Conservation (phyloP, 2,329 filamentous ascomycete genomes). For the Venturia nashicola region DNA sequence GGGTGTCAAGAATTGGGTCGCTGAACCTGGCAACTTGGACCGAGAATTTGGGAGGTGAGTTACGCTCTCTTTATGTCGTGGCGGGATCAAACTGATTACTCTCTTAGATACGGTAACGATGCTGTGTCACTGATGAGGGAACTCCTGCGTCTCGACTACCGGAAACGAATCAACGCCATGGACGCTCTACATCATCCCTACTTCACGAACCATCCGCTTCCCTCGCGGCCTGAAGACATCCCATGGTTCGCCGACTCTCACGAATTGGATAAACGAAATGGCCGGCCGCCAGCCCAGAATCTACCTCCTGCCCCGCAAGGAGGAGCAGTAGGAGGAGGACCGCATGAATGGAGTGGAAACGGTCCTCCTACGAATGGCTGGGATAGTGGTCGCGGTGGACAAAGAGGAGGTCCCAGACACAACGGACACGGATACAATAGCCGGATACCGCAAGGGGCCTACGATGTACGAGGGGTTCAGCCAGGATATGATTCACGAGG, state of each 20-base stretch:
- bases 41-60: conserved; percentile 62
- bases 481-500: conserved; percentile 12
- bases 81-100: conserved; percentile 7
- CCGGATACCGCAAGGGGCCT: conserved; percentile 3
- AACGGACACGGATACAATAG: neutral
- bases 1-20: conserved; percentile 50
- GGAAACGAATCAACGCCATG: conserved; percentile 76
- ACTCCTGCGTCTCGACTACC: conserved; percentile 80
- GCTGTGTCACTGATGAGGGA: conserved; percentile 73
- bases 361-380: neutral
- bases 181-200: conserved; percentile 90
- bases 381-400: neutral
- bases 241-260: conserved; percentile 89
- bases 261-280: conserved; percentile 87
- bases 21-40: conserved; percentile 52
- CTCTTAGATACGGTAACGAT: conserved; percentile 42
- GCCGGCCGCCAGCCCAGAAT: conserved; percentile 71
- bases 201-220: conserved; percentile 67
- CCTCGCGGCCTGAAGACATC: conserved; percentile 74
- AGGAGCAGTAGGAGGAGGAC: conserved; percentile 62
- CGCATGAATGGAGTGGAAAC: conserved; percentile 34
- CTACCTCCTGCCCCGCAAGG: conserved; percentile 85
- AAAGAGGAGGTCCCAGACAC: neutral
- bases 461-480: conserved; percentile 5
- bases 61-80: neutral